A percentile compares a stretch with the other conserved stretches of the same genome.
phyloP scores from a whole-genome alignment of 805 yeast genomes.

The Candida loeiensis region DNA sequence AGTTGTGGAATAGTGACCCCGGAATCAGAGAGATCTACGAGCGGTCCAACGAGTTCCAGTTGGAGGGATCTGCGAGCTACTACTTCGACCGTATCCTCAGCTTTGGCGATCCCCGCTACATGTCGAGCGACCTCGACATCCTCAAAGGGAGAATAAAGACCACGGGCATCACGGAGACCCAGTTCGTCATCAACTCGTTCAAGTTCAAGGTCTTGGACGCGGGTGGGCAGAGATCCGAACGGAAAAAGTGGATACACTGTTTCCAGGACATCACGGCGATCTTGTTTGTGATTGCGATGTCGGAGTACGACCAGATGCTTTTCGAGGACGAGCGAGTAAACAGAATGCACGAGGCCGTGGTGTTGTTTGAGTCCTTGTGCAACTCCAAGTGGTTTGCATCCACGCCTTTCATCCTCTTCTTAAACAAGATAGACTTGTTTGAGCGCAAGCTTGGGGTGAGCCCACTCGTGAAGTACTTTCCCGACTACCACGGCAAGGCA shows the following conservation, averaged over 20 bases:
- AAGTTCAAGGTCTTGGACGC: slow-evolving; percentile 85
- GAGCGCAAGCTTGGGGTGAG: slow-evolving; percentile 62
- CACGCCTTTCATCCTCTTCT: slow-evolving; percentile 84
- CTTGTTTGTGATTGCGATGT: slow-evolving; percentile 80
- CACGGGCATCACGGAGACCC: slow-evolving; percentile 89
- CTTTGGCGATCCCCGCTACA: slow-evolving; percentile 61
- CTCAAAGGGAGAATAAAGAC: slow-evolving; percentile 90
- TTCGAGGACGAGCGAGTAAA: slow-evolving; percentile 88
- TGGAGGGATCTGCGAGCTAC: slow-evolving; percentile 78
- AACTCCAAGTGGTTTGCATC: slow-evolving; percentile 81
- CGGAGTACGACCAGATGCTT: slow-evolving; percentile 88
- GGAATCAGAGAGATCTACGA: slow-evolving; percentile 61
- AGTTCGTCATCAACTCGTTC: slow-evolving; percentile 60
- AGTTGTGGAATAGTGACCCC: slow-evolving; percentile 64
- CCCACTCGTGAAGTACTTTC: slow-evolving; percentile 71
- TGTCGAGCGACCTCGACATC: slow-evolving; percentile 79
- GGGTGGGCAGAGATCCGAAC: slow-evolving; percentile 91
- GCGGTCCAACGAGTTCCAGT: slow-evolving; percentile 72
- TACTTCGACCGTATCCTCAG: slow-evolving; percentile 72
- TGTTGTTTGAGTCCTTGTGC: slow-evolving; percentile 76
- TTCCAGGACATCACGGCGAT: slow-evolving; percentile 88
- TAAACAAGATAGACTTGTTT: slow-evolving; percentile 85
- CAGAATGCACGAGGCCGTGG: slow-evolving; percentile 86
- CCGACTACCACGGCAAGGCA: slow-evolving; percentile 66
- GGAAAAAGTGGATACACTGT: slow-evolving; percentile 93